Conservation (phyloP, 2,329 filamentous ascomycete species). For the Paraconiothyrium sp. region DNA sequence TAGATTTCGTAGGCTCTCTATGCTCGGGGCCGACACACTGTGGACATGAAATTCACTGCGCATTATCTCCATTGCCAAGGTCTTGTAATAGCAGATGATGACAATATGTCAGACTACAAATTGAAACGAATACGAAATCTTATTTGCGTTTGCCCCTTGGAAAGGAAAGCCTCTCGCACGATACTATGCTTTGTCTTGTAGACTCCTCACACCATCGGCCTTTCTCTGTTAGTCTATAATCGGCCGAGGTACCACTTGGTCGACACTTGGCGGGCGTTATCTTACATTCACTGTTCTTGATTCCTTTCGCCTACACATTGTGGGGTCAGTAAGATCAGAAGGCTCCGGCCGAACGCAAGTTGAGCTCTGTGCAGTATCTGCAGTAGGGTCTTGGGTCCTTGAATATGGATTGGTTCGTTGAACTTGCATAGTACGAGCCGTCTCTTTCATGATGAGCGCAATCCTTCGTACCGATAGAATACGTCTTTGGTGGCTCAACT, state of each 20-base stretch:
- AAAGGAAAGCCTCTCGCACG: not conserved
- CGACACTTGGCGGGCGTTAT: conserved; percentile 1
- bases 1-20: not conserved
- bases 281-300: not conserved
- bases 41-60: not conserved
- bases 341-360: not conserved
- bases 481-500: not conserved
- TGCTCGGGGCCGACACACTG: not conserved
- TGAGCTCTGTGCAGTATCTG: not conserved
- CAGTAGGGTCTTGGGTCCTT: not conserved
- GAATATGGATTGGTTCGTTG: not conserved
- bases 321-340: not conserved
- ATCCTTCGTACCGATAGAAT: not conserved
- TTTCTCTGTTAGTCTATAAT: not conserved
- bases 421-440: not conserved
- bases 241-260: not conserved
- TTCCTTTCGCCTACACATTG: not conserved
- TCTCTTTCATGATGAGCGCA: not conserved
- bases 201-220: not conserved
- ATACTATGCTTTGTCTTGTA: not conserved
- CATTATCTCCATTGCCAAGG: not conserved
- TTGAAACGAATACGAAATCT: not conserved
- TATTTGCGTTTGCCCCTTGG: not conserved
- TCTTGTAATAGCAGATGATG: not conserved
- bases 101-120: not conserved